Percentiles rank a stretch among this genome's conserved stretches.
Conservation (phyloP, 2,329 filamentous ascomycete genomes). For the Clarireedia paspali region DNA sequence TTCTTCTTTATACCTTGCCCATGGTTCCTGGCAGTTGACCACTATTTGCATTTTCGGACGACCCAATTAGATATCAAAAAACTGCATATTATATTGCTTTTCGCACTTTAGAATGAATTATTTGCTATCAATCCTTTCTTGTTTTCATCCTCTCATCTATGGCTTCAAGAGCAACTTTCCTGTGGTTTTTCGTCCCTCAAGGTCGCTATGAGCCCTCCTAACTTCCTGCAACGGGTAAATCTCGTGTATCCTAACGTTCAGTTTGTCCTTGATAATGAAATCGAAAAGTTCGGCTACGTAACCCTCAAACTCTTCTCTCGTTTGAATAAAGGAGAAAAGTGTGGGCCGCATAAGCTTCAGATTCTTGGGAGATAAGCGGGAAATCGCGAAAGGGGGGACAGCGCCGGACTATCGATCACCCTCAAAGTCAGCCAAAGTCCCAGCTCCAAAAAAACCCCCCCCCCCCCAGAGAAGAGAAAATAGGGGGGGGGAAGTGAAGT, state of each 20-base stretch:
- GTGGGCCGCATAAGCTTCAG: conserved; percentile 66
- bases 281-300: conserved; percentile 68
- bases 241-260: conserved; percentile 69
- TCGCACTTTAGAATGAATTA: neutral
- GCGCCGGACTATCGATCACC: conserved; percentile 27
- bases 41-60: neutral
- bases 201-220: conserved; percentile 63
- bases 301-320: conserved; percentile 60
- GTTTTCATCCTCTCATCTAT: conserved; percentile 29
- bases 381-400: conserved; percentile 57
- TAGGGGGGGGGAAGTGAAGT: neutral
- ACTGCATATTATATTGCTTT: neutral
- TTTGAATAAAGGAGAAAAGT: conserved; percentile 62
- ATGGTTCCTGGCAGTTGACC: neutral
- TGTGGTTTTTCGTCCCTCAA: conserved; percentile 74
- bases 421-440: too few species aligned
- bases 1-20: neutral
- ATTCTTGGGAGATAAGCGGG: conserved; percentile 64
- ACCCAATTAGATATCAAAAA: neutral
- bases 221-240: conserved; percentile 70
- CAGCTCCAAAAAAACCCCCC: neutral
- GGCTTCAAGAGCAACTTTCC: conserved; percentile 71
- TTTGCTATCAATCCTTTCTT: neutral
- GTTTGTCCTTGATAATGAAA: conserved; percentile 58
- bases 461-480: neutral